phyloP scores from a whole-genome alignment of 2,329 filamentous ascomycete genomes.

The Microascus cirrosus region DNA sequence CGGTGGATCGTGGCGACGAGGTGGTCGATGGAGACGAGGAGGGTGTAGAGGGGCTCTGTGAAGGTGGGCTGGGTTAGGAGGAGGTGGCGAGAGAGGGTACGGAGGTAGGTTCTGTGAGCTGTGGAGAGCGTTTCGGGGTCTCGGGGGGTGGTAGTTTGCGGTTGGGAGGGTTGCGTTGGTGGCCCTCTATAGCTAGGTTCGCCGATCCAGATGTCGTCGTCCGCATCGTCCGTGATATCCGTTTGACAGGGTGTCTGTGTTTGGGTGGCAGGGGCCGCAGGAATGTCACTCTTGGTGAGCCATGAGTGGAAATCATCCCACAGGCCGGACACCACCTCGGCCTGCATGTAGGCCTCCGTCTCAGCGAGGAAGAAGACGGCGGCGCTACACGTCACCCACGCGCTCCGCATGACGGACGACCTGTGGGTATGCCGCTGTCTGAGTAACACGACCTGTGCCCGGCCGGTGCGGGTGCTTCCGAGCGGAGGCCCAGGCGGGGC shows the following conservation, averaged over 20 bases:
- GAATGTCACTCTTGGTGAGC: slow-evolving; percentile 34
- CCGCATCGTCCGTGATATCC: slow-evolving; percentile 4
- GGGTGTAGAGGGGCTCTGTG: slow-evolving; percentile 51
- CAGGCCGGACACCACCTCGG: slow-evolving; percentile 70
- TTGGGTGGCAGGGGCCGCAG: slow-evolving; percentile 6
- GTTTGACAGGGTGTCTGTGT: slow-evolving; percentile 6
- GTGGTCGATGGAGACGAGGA: slow-evolving; percentile 68
- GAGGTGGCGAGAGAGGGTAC: slow-evolving; percentile 53
- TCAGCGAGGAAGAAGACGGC: slow-evolving; percentile 85
- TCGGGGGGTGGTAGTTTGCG: slow-evolving; percentile 26
- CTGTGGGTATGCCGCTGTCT: slow-evolving; percentile 54
- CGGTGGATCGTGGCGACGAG: slow-evolving; percentile 68
- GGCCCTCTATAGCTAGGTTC: slow-evolving; percentile 1
- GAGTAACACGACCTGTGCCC: slow-evolving; percentile 47
- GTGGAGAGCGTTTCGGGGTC: slow-evolving; percentile 78
- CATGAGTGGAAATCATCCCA: slow-evolving; percentile 73
- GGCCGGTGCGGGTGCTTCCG: slow-evolving; percentile 49
- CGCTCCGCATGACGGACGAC: slow-evolving; percentile 58
- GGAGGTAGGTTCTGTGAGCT: slow-evolving; percentile 69
- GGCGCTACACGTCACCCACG: slow-evolving; percentile 85
- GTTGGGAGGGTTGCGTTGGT: slow-evolving; percentile 11
- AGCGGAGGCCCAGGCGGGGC: slow-evolving; percentile 55
- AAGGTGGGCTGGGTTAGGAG: slow-evolving; percentile 54
- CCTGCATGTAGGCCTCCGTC: slow-evolving; percentile 78
- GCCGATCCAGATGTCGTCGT: slow-evolving; percentile 26